Conservation (phyloP, 805 yeast genomes). For the Candida saitoana region DNA sequence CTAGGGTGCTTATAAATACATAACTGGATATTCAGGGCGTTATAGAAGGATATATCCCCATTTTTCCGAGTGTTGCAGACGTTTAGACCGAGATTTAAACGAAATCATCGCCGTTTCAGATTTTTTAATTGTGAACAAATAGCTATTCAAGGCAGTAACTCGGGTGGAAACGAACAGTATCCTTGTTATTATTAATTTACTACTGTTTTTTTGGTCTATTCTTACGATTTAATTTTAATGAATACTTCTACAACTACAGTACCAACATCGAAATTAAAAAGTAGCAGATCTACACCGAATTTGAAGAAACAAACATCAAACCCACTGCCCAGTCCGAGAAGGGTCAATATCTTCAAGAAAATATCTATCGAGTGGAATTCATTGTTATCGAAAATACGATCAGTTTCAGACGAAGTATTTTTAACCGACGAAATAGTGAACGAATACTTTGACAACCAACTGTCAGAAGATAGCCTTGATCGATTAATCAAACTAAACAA, state of each 20-base stretch:
- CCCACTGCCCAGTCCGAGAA: slow-evolving; percentile 2
- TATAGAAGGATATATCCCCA: too few species aligned
- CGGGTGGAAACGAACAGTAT: too few species aligned
- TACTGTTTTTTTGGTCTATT: neutral
- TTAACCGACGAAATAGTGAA: slow-evolving; percentile 47
- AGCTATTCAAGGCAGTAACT: too few species aligned
- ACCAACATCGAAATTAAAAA: slow-evolving; percentile 4
- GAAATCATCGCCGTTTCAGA: too few species aligned
- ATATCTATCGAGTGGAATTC: slow-evolving; percentile 37
- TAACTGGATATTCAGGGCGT: too few species aligned
- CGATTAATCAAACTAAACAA: slow-evolving; percentile 13
- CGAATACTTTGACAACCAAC: slow-evolving; percentile 46
- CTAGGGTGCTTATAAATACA: too few species aligned
- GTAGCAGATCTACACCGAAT: slow-evolving; percentile 5
- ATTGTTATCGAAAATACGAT: slow-evolving; percentile 30
- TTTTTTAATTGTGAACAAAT: too few species aligned
- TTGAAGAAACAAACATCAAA: slow-evolving; percentile 4
- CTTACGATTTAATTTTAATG: too few species aligned
- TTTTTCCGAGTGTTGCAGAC: too few species aligned
- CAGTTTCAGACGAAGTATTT: slow-evolving; percentile 47
- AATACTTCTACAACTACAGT: slow-evolving; percentile 11
- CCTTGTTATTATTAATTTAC: neutral
- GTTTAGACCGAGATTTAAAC: too few species aligned
- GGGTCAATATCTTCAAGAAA: slow-evolving; percentile 26
- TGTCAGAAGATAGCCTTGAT: slow-evolving; percentile 27